phyloP scores from a whole-genome alignment of 176 grass and related monocot species.

The Tuctoria greenei region DNA sequence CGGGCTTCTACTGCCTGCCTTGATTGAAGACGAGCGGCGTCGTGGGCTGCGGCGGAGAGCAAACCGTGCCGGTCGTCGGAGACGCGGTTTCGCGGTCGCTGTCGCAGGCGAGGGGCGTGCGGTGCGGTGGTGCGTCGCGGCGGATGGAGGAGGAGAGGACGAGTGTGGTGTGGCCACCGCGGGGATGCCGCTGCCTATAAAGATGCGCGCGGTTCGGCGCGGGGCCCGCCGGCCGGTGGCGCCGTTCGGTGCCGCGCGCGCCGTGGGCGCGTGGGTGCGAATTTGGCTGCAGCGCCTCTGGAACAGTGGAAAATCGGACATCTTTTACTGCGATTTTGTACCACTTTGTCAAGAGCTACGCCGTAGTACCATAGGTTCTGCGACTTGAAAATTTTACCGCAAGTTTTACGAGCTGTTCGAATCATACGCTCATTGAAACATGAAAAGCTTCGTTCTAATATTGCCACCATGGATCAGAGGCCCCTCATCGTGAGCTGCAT shows the following conservation, averaged over 20 bases:
- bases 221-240: constrained; percentile 11
- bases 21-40: no score
- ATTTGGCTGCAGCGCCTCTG: not conserved
- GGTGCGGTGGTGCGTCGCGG: not conserved
- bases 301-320: not conserved
- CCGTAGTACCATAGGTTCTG: not conserved
- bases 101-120: constrained; percentile 16
- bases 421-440: not conserved
- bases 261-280: not conserved
- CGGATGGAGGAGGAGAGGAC: not conserved
- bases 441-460: no score
- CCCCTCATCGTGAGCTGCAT: not conserved
- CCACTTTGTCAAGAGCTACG: not conserved
- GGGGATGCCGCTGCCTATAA: constrained; percentile 42
- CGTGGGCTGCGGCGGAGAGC: not conserved
- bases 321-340: not conserved
- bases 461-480: no score
- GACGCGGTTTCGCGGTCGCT: constrained; percentile 32
- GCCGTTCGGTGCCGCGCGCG: not conserved
- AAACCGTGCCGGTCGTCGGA: not conserved
- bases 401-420: not conserved
- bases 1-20: not conserved
- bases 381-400: not conserved
- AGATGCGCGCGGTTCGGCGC: constrained; percentile 39
- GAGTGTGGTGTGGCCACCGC: not conserved